Conservation (phyloP, 202 grass and related monocot genomes). For the Brachypodium distachyon region DNA sequence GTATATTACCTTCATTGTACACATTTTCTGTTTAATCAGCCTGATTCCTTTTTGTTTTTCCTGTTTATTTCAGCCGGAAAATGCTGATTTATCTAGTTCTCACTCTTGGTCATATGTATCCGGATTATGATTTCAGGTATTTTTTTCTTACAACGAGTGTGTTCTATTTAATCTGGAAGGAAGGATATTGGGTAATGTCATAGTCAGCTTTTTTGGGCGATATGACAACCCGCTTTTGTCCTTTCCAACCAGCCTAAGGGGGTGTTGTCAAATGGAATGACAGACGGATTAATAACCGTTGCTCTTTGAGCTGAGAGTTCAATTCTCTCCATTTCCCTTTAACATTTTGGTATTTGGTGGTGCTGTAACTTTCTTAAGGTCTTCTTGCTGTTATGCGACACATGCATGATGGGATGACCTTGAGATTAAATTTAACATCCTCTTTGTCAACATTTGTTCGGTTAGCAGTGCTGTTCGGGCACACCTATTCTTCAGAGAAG, state of each 20-base stretch:
- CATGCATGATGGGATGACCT: constrained; percentile 42
- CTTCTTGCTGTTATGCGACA: constrained; percentile 22
- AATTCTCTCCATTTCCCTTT: constrained; percentile 96
- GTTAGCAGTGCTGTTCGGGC: constrained; percentile 75
- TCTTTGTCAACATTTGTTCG: constrained; percentile 46
- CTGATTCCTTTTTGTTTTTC: constrained; percentile 17
- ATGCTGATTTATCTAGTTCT: constrained; percentile 94
- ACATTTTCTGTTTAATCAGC: constrained; percentile 7
- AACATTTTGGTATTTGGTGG: constrained; percentile 9
- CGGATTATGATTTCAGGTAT: constrained; percentile 99
- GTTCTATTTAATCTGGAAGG: constrained; percentile 36
- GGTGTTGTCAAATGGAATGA: constrained; percentile 93
- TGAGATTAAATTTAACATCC: constrained; percentile 50
- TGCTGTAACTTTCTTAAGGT: constrained; percentile 31
- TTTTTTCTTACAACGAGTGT: constrained; percentile 25
- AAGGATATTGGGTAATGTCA: constrained; percentile 86
- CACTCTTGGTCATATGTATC: constrained; percentile 84
- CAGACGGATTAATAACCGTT: constrained; percentile 68
- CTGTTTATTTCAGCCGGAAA: constrained; percentile 58
- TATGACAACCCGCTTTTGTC: constrained; percentile 62
- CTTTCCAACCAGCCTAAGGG: constrained; percentile 54
- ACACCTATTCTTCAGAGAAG: constrained; percentile 89
- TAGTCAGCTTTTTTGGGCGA: constrained; percentile 57
- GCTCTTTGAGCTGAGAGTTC: constrained; percentile 97
- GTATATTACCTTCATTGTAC: constrained; percentile 3